Evolutionary conservation across 129 eudicot genomes (phyloP).

Genomic region (Escallonia herrerae): DNA sequence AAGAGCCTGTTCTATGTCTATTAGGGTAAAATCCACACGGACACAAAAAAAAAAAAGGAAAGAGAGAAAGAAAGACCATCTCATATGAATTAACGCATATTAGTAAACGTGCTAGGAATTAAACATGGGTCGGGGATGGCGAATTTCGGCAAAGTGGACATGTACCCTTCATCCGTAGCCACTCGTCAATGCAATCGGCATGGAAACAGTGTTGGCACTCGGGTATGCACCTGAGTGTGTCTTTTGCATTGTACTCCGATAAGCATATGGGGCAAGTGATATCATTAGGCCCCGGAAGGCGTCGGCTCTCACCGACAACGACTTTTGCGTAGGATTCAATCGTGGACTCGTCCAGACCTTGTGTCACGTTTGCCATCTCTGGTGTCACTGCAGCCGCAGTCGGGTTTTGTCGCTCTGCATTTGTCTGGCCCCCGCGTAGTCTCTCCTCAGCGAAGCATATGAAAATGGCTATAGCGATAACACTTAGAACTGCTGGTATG

Average conservation of each 20-base stretch:
- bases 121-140: constrained; percentile 38
- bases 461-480: constrained; percentile 25
- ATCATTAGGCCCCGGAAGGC: constrained; percentile 59
- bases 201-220: constrained; percentile 80
- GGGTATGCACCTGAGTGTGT: constrained; percentile 52
- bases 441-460: constrained; percentile 24
- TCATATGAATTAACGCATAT: not conserved
- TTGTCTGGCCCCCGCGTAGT: not conserved
- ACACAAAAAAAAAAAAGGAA: too few relatives aligned
- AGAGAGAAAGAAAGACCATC: too few relatives aligned
- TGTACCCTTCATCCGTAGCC: constrained; percentile 55
- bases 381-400: constrained; percentile 22
- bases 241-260: constrained; percentile 47
- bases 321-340: constrained; percentile 68
- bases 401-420: not conserved
- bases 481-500: constrained; percentile 42
- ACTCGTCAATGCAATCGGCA: constrained; percentile 67
- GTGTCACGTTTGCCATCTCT: constrained; percentile 7
- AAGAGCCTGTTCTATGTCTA: too few relatives aligned
- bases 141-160: constrained; percentile 73
- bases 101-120: not conserved
- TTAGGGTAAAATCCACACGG: too few relatives aligned
- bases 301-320: constrained; percentile 60
- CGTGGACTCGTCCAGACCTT: constrained; percentile 56
- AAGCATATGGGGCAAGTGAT: constrained; percentile 64